Conservation (phyloP, 257 asterid genomes). For the Jasminum sambac region DNA sequence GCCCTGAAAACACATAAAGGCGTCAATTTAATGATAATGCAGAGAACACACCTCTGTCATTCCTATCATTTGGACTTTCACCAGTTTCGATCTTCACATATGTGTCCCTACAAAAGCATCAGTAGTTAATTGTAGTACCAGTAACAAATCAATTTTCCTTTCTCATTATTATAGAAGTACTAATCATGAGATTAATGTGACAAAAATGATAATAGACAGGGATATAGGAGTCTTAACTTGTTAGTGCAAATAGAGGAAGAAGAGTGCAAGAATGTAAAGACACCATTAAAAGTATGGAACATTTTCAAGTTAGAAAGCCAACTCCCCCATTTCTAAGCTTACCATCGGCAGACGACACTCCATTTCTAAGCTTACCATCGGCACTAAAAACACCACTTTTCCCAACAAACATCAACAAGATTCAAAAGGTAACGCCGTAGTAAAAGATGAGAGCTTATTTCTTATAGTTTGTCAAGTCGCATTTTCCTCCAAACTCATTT, state of each 20-base stretch:
- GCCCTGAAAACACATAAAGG: neutral
- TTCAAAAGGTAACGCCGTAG: conserved; percentile 14
- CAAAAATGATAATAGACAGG: neutral
- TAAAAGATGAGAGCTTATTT: neutral
- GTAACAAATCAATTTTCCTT: neutral
- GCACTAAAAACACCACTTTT: neutral
- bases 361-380: neutral
- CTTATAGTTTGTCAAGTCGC: too few relatives aligned
- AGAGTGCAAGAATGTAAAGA: conserved; percentile 8
- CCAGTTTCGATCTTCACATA: conserved; percentile 75
- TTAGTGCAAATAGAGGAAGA: neutral
- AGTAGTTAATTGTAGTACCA: neutral
- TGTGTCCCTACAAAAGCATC: conserved; percentile 65
- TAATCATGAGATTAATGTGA: neutral
- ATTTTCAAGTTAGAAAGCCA: conserved; percentile 9
- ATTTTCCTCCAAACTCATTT: too few relatives aligned
- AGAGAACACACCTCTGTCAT: conserved; percentile 79
- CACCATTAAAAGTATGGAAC: conserved; percentile 13
- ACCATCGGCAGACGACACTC: too few relatives aligned
- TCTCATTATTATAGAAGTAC: neutral
- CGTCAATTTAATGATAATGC: conserved; percentile 1
- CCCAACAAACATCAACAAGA: conserved; percentile 15
- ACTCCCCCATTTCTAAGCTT: neutral
- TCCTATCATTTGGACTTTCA: conserved; percentile 94
- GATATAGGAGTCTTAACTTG: neutral